phyloP scores from a whole-genome alignment of 148 eudicot genomes.

The Simmondsia chinensis region DNA sequence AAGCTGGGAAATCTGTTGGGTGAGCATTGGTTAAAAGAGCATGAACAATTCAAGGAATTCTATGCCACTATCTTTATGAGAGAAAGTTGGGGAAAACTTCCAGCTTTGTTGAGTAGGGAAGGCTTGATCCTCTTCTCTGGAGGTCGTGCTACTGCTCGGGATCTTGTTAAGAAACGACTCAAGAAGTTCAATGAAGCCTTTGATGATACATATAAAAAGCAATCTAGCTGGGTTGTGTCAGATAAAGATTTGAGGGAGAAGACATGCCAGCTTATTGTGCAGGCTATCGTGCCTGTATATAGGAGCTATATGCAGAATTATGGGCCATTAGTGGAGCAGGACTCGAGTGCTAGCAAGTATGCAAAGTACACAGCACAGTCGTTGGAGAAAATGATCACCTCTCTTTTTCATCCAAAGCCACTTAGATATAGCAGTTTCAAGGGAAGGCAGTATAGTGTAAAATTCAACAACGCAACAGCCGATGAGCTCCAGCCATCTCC shows the following conservation, averaged over 20 bases:
- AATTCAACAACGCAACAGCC: constrained; percentile 33
- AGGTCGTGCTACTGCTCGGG: constrained; percentile 81
- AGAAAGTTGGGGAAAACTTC: constrained; percentile 75
- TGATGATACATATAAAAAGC: constrained; percentile 60
- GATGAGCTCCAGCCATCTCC: constrained; percentile 38
- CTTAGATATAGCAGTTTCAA: constrained; percentile 48
- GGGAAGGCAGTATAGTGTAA: constrained; percentile 53
- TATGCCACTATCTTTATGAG: constrained; percentile 34
- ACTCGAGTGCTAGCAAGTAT: constrained; percentile 58
- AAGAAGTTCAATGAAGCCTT: constrained; percentile 68
- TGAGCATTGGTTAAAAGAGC: constrained; percentile 58
- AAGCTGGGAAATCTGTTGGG: constrained; percentile 54
- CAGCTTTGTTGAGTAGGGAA: constrained; percentile 65
- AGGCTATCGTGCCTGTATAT: constrained; percentile 78
- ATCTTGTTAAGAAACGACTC: constrained; percentile 64
- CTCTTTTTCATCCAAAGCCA: constrained; percentile 50
- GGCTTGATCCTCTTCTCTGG: constrained; percentile 76
- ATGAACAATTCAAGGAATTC: constrained; percentile 58
- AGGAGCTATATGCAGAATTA: constrained; percentile 84
- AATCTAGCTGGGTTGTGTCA: constrained; percentile 42
- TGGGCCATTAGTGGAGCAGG: constrained; percentile 80
- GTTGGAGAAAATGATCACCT: constrained; percentile 53
- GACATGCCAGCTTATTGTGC: constrained; percentile 56
- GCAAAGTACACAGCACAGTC: constrained; percentile 63
- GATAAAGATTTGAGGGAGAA: constrained; percentile 63